Evolutionary conservation across 768 basidiomycete genomes (phyloP).

Genomic region (Lactarius akahatsu): DNA sequence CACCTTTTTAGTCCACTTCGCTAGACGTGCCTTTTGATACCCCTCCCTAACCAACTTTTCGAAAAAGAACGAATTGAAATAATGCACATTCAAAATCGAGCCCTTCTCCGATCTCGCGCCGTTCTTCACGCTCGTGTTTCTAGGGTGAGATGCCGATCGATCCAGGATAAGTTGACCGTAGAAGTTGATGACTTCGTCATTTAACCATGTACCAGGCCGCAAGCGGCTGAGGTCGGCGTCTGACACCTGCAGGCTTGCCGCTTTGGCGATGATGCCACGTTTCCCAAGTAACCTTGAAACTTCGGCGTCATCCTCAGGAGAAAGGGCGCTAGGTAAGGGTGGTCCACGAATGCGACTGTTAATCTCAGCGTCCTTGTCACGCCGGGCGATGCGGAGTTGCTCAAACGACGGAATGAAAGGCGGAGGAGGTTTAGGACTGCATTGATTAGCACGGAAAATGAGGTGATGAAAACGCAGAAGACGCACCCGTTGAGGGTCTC

Average conservation of each 20-base stretch:
- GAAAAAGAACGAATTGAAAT: conserved; percentile 95
- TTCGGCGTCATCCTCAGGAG: conserved; percentile 55
- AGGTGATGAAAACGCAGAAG: not conserved
- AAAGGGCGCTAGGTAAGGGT: conserved; percentile 54
- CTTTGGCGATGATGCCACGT: conserved; percentile 59
- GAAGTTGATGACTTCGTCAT: conserved; percentile 96
- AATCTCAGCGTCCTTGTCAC: conserved; percentile 58
- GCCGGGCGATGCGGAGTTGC: conserved; percentile 49
- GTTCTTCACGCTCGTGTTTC: conserved; percentile 43
- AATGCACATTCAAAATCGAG: conserved; percentile 63
- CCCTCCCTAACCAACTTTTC: conserved; percentile 72
- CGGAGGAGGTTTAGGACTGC: conserved; percentile 54
- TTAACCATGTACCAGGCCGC: conserved; percentile 78
- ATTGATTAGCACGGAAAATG: conserved; percentile 6
- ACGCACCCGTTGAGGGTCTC: conserved; percentile 58
- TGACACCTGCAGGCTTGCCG: conserved; percentile 67
- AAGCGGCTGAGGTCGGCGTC: conserved; percentile 68
- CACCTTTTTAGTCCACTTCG: conserved; percentile 97
- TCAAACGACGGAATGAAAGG: conserved; percentile 59
- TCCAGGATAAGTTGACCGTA: conserved; percentile 84
- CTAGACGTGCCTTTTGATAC: conserved; percentile 76
- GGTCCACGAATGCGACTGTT: conserved; percentile 55
- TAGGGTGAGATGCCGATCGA: conserved; percentile 63
- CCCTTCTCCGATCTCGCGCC: conserved; percentile 37
- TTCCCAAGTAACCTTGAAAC: conserved; percentile 57